Percentiles rank a stretch among this genome's conserved stretches.
These are phyloP conservation scores for Skeletonema marinoi DNA, from an alignment of 108 stramenopile species.

Conservation along the genomic window DNA sequence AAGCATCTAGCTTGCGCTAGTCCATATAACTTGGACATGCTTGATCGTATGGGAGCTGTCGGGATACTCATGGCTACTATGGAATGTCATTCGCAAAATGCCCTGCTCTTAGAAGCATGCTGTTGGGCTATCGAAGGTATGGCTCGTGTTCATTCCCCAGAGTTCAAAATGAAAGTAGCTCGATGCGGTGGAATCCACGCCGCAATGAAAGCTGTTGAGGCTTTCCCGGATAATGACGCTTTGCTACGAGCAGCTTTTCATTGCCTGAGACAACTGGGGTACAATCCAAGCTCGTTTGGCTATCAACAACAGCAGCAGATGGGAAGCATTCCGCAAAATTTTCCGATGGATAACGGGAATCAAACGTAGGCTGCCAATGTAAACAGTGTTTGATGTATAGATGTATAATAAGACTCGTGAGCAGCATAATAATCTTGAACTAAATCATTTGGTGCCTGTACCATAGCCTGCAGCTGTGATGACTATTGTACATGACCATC, in stretches of 20 bases:
- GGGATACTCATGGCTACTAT: conserved; percentile 25
- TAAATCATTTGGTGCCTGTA: no score
- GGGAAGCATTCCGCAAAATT: neutral
- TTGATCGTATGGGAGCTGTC: conserved; percentile 43
- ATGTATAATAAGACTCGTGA: no score
- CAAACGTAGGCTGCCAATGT: neutral
- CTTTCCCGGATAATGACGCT: conserved; percentile 40
- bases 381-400: no score
- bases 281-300: conserved; percentile 35
- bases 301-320: conserved; percentile 17
- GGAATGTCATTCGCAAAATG: conserved; percentile 33
- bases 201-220: conserved; percentile 42
- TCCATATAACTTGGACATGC: conserved; percentile 38
- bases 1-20: conserved; percentile 42
- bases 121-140: conserved; percentile 45
- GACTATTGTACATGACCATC: no score
- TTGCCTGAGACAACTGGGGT: conserved; percentile 40
- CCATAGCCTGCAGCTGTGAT: no score
- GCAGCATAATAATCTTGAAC: no score
- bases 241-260: conserved; percentile 42
- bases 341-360: neutral
- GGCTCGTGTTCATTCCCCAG: conserved; percentile 17
- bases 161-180: conserved; percentile 27
- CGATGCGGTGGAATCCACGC: conserved; percentile 40
- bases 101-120: conserved; percentile 34